These are phyloP conservation scores for Podospora tetraspora DNA, from an alignment of 495 filamentous ascomycete genomes.

Conservation along the genomic window DNA sequence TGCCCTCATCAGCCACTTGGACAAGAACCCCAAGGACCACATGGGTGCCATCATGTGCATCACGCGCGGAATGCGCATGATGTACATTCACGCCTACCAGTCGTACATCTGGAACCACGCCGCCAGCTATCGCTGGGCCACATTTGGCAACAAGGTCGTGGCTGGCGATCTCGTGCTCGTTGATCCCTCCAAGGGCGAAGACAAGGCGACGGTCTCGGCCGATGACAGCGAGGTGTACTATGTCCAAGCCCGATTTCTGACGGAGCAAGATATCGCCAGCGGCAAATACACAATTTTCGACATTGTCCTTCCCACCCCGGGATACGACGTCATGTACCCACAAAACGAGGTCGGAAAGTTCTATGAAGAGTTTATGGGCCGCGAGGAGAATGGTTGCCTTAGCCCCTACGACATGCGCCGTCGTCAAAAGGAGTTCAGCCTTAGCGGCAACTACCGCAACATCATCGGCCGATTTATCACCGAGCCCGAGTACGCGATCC, in stretches of 20 bases:
- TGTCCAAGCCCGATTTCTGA: slow-evolving; percentile 68
- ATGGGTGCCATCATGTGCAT: slow-evolving; percentile 73
- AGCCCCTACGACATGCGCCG: slow-evolving; percentile 86
- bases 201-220: slow-evolving; percentile 50
- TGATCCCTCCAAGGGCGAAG: slow-evolving; percentile 31
- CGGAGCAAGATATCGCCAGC: slow-evolving; percentile 69
- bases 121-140: slow-evolving; percentile 69
- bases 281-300: slow-evolving; percentile 81
- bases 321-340: slow-evolving; percentile 85
- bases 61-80: slow-evolving; percentile 70
- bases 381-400: slow-evolving; percentile 64
- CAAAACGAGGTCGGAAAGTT: slow-evolving; percentile 72
- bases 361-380: slow-evolving; percentile 79
- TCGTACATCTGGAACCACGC: slow-evolving; percentile 88
- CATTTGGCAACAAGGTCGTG: slow-evolving; percentile 63
- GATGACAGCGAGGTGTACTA: slow-evolving; percentile 37
- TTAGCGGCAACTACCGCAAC: slow-evolving; percentile 86
- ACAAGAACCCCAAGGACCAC: slow-evolving; percentile 51
- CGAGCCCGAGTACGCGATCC: slow-evolving; percentile 57
- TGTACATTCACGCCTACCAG: slow-evolving; percentile 97
- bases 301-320: slow-evolving; percentile 88
- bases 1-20: slow-evolving; percentile 69
- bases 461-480: slow-evolving; percentile 62
- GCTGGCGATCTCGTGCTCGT: slow-evolving; percentile 83
- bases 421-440: slow-evolving; percentile 73